Evolutionary conservation across 1,284 basidiomycete species (phyloP).

Genomic region (Rhodotorula glutinis): DNA sequence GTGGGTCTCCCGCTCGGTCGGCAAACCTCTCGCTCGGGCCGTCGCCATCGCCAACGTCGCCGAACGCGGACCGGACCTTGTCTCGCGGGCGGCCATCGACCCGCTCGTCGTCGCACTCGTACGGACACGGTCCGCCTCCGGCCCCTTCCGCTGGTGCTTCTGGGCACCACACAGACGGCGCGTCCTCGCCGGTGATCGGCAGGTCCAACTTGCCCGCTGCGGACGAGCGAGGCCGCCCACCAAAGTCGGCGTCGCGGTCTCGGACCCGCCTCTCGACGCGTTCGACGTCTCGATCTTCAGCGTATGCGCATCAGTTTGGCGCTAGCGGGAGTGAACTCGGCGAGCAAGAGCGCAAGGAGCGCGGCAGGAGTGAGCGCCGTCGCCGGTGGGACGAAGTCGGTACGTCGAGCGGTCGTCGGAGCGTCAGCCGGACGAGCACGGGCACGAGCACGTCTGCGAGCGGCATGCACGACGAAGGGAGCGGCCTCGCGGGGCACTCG

Average conservation of each 20-base stretch:
- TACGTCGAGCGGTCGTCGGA: not conserved
- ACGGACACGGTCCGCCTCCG: conserved; percentile 2
- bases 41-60: not conserved
- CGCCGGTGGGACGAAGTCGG: conserved; percentile 21
- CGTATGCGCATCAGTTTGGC: conserved; percentile 2
- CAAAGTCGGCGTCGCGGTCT: not conserved
- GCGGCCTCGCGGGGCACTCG: not conserved
- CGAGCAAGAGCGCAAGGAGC: conserved; percentile 13
- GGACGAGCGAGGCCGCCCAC: not conserved
- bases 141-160: not conserved
- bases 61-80: not conserved
- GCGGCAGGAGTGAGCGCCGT: conserved; percentile 19
- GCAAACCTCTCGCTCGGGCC: not conserved
- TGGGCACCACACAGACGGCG: not conserved
- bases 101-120: not conserved
- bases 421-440: conserved; percentile 13
- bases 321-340: conserved; percentile 1
- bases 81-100: not conserved
- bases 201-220: not conserved
- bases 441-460: conserved; percentile 11
- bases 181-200: not conserved
- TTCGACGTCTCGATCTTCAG: conserved; percentile 4
- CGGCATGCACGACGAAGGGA: not conserved
- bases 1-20: not conserved
- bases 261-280: conserved; percentile 3